Percentiles rank a stretch among this genome's conserved stretches.
Evolutionary conservation across 2,329 filamentous ascomycete species (phyloP).

Genomic region (Epichloe gansuensis): DNA sequence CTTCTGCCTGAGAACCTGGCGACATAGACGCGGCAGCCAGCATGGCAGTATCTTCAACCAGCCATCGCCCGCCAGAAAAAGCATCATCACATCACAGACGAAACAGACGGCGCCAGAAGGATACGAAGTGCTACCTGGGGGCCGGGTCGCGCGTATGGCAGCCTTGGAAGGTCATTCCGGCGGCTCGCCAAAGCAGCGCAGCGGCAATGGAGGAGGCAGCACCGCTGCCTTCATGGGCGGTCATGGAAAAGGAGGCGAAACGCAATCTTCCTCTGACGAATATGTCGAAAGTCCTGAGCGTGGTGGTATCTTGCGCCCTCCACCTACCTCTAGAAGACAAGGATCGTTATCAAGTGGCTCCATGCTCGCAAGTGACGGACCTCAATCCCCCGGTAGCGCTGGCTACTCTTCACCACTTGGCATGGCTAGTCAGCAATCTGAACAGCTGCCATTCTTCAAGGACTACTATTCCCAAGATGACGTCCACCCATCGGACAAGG

Average conservation of each 20-base stretch:
- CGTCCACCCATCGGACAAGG: conserved; percentile 80
- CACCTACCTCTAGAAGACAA: conserved; percentile 52
- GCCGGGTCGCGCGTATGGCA: conserved; percentile 89
- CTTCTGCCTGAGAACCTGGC: conserved; percentile 42
- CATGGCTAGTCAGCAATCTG: conserved; percentile 77
- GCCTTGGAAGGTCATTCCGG: conserved; percentile 68
- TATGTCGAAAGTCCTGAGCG: conserved; percentile 58
- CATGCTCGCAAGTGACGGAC: conserved; percentile 55
- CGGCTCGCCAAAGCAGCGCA: conserved; percentile 44
- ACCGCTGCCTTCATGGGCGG: conserved; percentile 32
- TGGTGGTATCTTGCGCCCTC: conserved; percentile 42
- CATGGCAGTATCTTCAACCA: conserved; percentile 76
- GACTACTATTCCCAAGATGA: conserved; percentile 98
- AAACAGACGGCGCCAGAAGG: conserved; percentile 31
- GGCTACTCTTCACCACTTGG: conserved; percentile 76
- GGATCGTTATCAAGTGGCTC: conserved; percentile 87
- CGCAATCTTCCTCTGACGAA: conserved; percentile 58
- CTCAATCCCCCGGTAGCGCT: conserved; percentile 60
- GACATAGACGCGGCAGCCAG: conserved; percentile 45
- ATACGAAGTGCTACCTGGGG: conserved; percentile 69
- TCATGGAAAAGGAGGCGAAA: conserved; percentile 33
- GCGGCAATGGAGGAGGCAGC: conserved; percentile 21
- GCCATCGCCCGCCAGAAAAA: conserved; percentile 57
- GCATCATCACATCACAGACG: conserved; percentile 28
- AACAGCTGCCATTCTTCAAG: conserved; percentile 92